Conservation (phyloP, 225 moss, liverwort and hornwort species). For the Pseudoscleropodium purum region DNA sequence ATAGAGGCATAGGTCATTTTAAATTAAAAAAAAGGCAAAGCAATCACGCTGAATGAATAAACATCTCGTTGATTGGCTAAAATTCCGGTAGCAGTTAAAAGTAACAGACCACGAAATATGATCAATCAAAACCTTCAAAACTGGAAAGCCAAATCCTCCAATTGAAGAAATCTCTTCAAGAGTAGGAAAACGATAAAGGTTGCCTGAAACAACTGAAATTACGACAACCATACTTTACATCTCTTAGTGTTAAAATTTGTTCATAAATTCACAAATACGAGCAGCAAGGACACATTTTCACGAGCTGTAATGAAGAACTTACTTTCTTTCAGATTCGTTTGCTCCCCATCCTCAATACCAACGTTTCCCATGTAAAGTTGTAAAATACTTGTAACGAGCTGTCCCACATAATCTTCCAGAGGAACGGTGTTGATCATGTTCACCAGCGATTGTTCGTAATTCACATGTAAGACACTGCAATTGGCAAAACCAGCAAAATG, state of each 20-base stretch:
- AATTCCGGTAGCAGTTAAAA: not conserved
- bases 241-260: not conserved
- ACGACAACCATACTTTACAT: not conserved
- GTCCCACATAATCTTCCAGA: constrained; percentile 45
- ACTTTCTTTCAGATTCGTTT: constrained; percentile 25
- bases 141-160: not conserved
- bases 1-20: not conserved
- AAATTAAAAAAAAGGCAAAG: not conserved
- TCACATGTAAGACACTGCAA: constrained; percentile 54
- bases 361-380: constrained; percentile 27
- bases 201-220: not conserved
- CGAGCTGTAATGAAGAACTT: not conserved
- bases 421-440: constrained; percentile 58
- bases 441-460: constrained; percentile 63
- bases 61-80: not conserved
- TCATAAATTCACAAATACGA: not conserved
- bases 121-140: not conserved
- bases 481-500: not conserved
- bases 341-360: constrained; percentile 10
- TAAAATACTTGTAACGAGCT: constrained; percentile 54
- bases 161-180: not conserved
- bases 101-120: not conserved
- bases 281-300: not conserved
- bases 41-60: not conserved
- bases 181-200: not conserved